A percentile compares a stretch with the other conserved stretches of the same genome.
phyloP scores from a whole-genome alignment of 139 green algal species.

The Pseudopediastrum boryanum region DNA sequence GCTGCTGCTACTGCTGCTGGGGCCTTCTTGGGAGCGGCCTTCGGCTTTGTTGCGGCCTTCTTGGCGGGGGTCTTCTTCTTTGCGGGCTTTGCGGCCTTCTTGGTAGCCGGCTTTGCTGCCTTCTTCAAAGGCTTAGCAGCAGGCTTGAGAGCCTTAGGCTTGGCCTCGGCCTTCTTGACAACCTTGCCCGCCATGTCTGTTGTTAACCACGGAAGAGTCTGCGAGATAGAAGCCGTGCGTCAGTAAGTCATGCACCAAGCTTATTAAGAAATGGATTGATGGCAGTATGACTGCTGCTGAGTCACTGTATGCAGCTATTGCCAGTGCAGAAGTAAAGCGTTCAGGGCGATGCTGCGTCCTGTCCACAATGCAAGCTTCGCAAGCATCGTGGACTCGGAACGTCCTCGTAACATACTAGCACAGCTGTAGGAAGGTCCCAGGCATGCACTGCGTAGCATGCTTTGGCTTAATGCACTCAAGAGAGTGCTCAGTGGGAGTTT shows the following conservation, averaged over 20 bases:
- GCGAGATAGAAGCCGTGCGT: neutral
- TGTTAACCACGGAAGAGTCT: neutral
- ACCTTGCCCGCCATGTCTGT: neutral
- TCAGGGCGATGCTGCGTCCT: no score
- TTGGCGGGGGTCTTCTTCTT: slow-evolving; percentile 23
- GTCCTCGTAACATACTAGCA: no score
- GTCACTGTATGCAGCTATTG: no score
- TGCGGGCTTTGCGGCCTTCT: slow-evolving; percentile 5
- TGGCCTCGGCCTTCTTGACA: neutral
- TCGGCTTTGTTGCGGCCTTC: slow-evolving; percentile 14
- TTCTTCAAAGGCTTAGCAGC: neutral
- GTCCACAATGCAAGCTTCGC: no score
- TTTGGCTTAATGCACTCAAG: no score
- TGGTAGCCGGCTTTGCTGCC: slow-evolving; percentile 14
- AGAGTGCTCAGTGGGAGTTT: no score
- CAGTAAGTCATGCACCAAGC: neutral
- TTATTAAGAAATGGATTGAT: neutral
- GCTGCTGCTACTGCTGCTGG: no score
- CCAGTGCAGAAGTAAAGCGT: no score
- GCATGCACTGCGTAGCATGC: no score
- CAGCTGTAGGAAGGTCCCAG: no score
- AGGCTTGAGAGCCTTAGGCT: neutral
- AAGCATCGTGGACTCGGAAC: no score
- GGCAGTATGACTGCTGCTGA: neutral
- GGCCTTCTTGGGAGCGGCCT: no score